These are phyloP conservation scores for Diphasiastrum complanatum DNA, from an alignment of 83 land plant genomes.

Conservation along the genomic window DNA sequence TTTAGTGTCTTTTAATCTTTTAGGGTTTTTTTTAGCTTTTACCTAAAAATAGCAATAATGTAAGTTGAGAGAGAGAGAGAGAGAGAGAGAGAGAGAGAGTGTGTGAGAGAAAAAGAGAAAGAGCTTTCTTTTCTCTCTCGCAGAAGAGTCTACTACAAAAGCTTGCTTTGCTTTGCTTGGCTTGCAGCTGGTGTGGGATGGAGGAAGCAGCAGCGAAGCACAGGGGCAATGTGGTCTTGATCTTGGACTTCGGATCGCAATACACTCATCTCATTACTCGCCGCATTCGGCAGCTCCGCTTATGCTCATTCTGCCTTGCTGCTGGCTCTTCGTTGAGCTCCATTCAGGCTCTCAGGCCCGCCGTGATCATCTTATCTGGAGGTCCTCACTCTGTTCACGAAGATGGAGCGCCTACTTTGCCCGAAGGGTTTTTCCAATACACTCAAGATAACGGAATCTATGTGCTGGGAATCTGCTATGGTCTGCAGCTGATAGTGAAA, in stretches of 20 bases:
- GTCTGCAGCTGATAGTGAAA: slow-evolving; percentile 86
- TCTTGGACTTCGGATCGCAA: slow-evolving; percentile 91
- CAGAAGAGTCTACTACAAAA: too few relatives aligned
- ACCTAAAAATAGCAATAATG: too few relatives aligned
- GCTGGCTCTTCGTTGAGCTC: slow-evolving; percentile 53
- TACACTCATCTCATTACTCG: slow-evolving; percentile 98
- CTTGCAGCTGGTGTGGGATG: too few relatives aligned
- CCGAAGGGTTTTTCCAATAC: slow-evolving; percentile 67
- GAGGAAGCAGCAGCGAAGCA: slow-evolving; percentile 4
- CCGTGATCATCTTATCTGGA: slow-evolving; percentile 83
- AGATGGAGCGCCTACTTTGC: slow-evolving; percentile 53
- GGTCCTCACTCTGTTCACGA: slow-evolving; percentile 94
- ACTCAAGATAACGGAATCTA: slow-evolving; percentile 37
- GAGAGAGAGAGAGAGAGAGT: too few relatives aligned
- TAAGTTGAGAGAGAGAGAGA: too few relatives aligned
- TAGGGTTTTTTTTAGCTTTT: too few relatives aligned
- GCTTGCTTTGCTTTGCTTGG: too few relatives aligned
- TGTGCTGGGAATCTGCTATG: slow-evolving; percentile 90
- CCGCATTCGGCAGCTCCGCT: slow-evolving; percentile 58
- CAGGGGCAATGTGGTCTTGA: slow-evolving; percentile 46
- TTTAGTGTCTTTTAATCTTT: too few relatives aligned
- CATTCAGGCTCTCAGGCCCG: slow-evolving; percentile 46
- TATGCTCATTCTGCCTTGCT: slow-evolving; percentile 71
- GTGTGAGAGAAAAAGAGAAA: too few relatives aligned
- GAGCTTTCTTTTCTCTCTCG: too few relatives aligned